Conservation (phyloP, 129 eudicot species). For the Kitagawia praeruptora region DNA sequence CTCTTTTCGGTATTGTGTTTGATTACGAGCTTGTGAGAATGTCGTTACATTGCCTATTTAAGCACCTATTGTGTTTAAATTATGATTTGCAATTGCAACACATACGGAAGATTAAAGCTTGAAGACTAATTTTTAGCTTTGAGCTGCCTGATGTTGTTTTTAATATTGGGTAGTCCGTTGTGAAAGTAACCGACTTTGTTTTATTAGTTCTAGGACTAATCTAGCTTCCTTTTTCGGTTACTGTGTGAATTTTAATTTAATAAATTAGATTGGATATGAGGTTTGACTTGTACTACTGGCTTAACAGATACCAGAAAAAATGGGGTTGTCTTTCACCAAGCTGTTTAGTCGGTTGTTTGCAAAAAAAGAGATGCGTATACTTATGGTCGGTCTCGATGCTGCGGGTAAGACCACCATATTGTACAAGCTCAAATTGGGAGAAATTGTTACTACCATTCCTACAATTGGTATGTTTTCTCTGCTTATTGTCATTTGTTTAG, state of each 20-base stretch:
- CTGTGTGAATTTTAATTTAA: background rate
- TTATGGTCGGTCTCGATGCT: conserved; percentile 44
- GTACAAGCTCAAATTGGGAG: conserved; percentile 38
- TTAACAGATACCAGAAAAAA: conserved; percentile 13
- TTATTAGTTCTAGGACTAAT: too few relatives aligned
- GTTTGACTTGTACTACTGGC: background rate
- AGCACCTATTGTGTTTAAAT: too few relatives aligned
- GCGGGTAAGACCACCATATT: conserved; percentile 42
- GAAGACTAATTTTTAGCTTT: background rate
- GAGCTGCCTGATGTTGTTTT: background rate
- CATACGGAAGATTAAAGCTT: background rate
- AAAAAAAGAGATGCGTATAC: conserved; percentile 39
- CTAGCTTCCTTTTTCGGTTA: background rate
- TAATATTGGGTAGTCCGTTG: background rate
- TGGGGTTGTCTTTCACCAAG: conserved; percentile 40
- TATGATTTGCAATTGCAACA: background rate
- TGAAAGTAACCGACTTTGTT: background rate
- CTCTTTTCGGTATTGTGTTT: background rate
- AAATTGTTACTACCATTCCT: conserved; percentile 37
- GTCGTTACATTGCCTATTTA: too few relatives aligned
- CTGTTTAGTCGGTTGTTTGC: conserved; percentile 44
- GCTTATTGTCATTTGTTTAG: background rate
- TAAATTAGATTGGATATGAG: too few relatives aligned
- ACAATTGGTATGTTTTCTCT: conserved; percentile 29
- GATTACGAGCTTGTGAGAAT: background rate